Conservation (phyloP, 257 asterid species). For the Datura wrightii region DNA sequence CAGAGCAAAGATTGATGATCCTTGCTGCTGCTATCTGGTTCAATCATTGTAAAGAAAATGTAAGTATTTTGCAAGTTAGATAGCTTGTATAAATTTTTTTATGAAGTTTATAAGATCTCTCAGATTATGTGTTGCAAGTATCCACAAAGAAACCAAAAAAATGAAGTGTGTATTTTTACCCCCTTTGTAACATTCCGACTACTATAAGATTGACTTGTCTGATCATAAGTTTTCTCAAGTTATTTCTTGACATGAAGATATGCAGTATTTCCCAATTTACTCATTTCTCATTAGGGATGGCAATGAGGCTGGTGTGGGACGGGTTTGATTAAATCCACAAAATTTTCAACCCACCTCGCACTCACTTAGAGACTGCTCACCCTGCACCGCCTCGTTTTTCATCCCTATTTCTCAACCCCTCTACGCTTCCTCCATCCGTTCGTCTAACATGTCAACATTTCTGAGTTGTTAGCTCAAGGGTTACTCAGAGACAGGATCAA, state of each 20-base stretch:
- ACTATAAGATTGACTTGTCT: not conserved
- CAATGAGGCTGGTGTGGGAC: too few species aligned
- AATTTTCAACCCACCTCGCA: too few species aligned
- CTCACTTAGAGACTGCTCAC: too few species aligned
- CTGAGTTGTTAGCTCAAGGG: not conserved
- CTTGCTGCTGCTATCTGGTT: slow-evolving; percentile 1
- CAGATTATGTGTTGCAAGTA: not conserved
- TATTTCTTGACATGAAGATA: not conserved
- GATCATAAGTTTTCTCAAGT: not conserved
- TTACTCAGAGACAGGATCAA: not conserved
- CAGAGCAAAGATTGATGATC: not conserved
- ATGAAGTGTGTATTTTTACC: not conserved
- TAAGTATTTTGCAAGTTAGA: not conserved
- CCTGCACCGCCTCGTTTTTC: too few species aligned
- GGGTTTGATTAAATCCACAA: too few species aligned
- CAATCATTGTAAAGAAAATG: not conserved
- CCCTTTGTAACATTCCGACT: not conserved
- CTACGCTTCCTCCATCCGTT: not conserved
- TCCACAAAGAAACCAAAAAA: not conserved
- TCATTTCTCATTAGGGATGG: not conserved
- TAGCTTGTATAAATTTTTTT: not conserved
- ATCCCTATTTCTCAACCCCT: not conserved
- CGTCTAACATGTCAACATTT: not conserved
- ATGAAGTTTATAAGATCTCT: not conserved
- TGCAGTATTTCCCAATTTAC: not conserved